These are phyloP conservation scores for Leccinum cinnamomeum DNA, from an alignment of 1,284 basidiomycete species.

Conservation along the genomic window DNA sequence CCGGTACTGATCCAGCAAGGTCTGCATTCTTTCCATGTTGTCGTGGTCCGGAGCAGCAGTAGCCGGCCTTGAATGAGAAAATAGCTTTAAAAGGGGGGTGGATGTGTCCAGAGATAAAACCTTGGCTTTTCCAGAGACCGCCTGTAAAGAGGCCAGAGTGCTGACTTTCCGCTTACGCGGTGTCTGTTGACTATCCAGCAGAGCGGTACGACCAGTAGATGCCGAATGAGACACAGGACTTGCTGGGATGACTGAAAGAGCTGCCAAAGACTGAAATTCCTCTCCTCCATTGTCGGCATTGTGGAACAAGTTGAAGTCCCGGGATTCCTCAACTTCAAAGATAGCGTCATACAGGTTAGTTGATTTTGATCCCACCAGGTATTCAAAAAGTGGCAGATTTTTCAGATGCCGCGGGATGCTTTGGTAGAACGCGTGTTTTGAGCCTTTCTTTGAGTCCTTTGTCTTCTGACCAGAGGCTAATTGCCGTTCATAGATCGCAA, in stretches of 20 bases:
- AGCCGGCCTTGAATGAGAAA: slow-evolving; percentile 21
- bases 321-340: slow-evolving; percentile 64
- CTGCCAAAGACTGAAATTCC: slow-evolving; percentile 9
- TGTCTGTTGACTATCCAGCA: slow-evolving; percentile 15
- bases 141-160: slow-evolving; percentile 27
- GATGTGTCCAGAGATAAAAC: slow-evolving; percentile 33
- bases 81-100: slow-evolving; percentile 32
- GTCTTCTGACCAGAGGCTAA: slow-evolving; percentile 50
- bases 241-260: slow-evolving; percentile 14
- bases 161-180: slow-evolving; percentile 32
- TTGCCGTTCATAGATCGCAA: slow-evolving; percentile 80
- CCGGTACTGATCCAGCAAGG: slow-evolving; percentile 59
- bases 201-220: slow-evolving; percentile 1
- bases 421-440: slow-evolving; percentile 58
- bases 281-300: slow-evolving; percentile 44
- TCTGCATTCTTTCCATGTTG: slow-evolving; percentile 56
- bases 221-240: slow-evolving; percentile 15
- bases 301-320: slow-evolving; percentile 51
- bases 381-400: slow-evolving; percentile 69
- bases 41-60: slow-evolving; percentile 35
- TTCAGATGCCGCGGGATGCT: slow-evolving; percentile 69
- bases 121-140: slow-evolving; percentile 31
- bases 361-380: slow-evolving; percentile 63
- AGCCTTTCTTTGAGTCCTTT: slow-evolving; percentile 50
- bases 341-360: slow-evolving; percentile 72